A percentile compares a stretch with the other conserved stretches of the same genome.
Conservation (phyloP, 148 eudicot genomes). For the Pharnaceum exiguum region DNA sequence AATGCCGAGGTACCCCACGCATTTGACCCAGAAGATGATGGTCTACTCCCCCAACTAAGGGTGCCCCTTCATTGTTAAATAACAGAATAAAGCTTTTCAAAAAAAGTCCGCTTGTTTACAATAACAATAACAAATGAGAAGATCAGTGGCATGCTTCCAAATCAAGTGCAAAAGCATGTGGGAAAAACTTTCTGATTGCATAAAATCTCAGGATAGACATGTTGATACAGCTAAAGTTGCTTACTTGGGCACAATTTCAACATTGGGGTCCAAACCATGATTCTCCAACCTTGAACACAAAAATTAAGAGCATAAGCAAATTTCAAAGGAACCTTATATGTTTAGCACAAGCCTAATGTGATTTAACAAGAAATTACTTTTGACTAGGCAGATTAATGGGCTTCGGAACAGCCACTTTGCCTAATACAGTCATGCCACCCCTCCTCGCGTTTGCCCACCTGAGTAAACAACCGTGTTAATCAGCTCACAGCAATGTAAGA, state of each 20-base stretch:
- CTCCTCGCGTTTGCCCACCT: slow-evolving; percentile 90
- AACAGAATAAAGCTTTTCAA: slow-evolving; percentile 1
- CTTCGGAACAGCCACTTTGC: slow-evolving; percentile 97
- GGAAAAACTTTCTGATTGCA: not conserved
- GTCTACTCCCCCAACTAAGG: slow-evolving; percentile 81
- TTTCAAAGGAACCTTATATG: slow-evolving; percentile 17
- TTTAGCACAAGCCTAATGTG: slow-evolving; percentile 4
- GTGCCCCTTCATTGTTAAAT: slow-evolving; percentile 56
- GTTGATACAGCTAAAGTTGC: slow-evolving; percentile 22
- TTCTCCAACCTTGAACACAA: slow-evolving; percentile 80
- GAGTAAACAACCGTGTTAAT: slow-evolving; percentile 17
- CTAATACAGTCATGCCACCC: slow-evolving; percentile 94
- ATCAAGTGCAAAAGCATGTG: not conserved
- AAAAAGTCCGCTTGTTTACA: not conserved
- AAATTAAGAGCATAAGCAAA: slow-evolving; percentile 16
- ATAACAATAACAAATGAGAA: not conserved
- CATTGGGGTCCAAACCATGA: slow-evolving; percentile 91
- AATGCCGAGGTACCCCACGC: slow-evolving; percentile 73
- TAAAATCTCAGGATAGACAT: not conserved
- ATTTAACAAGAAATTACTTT: slow-evolving; percentile 36
- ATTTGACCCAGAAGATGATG: slow-evolving; percentile 82
- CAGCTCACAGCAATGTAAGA: not conserved
- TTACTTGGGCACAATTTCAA: slow-evolving; percentile 99
- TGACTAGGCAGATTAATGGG: slow-evolving; percentile 98
- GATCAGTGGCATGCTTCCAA: not conserved